Conservation (phyloP, 1,139 yeast genomes). For the Candida mesenterica region DNA sequence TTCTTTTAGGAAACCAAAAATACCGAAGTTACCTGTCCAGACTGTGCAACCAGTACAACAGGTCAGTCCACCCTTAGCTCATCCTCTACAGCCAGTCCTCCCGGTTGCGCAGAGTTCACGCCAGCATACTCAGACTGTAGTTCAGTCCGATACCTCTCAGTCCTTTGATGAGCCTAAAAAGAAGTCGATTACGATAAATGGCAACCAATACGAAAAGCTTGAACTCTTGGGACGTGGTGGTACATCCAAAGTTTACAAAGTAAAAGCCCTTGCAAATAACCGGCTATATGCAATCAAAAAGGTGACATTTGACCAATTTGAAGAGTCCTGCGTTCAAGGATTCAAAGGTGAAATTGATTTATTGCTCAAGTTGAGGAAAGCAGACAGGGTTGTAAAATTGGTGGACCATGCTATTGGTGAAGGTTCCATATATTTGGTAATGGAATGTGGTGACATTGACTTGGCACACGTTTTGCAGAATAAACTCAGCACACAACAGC, state of each 20-base stretch:
- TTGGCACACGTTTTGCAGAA: slow-evolving; percentile 76
- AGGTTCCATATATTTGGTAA: slow-evolving; percentile 66
- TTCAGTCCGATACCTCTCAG: slow-evolving; percentile 5
- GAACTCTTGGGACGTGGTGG: slow-evolving; percentile 92
- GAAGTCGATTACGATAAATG: slow-evolving; percentile 47
- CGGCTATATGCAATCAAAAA: slow-evolving; percentile 77
- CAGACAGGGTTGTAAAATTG: slow-evolving; percentile 74
- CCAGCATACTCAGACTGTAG: slow-evolving; percentile 5
- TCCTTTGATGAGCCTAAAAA: slow-evolving; percentile 21
- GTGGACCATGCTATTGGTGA: slow-evolving; percentile 70
- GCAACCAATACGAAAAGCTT: slow-evolving; percentile 64
- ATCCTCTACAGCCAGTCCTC: not conserved
- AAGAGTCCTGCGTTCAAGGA: slow-evolving; percentile 67
- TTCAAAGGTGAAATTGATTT: slow-evolving; percentile 90
- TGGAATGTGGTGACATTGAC: slow-evolving; percentile 97
- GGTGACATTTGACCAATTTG: slow-evolving; percentile 79
- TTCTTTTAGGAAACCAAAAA: slow-evolving; percentile 26
- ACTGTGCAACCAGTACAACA: not conserved
- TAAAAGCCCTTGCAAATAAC: slow-evolving; percentile 51
- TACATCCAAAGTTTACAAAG: slow-evolving; percentile 87
- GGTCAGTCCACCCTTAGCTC: too few relatives aligned
- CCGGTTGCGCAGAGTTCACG: not conserved
- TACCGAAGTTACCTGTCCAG: slow-evolving; percentile 14
- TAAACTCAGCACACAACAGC: slow-evolving; percentile 40
- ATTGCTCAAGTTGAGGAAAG: slow-evolving; percentile 55